Base-by-base conservation (phyloP, 2,329 filamentous ascomycete species). In the Aspergillus bombycis region DNA sequence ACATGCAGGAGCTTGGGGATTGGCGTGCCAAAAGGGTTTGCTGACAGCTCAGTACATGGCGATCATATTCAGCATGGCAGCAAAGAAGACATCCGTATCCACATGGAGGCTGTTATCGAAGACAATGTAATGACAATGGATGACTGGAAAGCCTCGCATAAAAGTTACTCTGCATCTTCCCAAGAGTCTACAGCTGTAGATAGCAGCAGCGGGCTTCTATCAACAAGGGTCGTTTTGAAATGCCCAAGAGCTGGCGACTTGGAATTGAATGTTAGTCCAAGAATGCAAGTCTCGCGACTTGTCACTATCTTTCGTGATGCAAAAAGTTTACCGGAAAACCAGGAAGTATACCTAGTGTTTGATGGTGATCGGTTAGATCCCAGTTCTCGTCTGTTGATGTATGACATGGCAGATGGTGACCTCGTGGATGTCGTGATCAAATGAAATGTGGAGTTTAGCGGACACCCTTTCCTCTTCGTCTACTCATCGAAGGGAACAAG, bases 21-120 rank as follows among this genome's bases (percentile, higher is more conserved):
- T 53, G 79, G n/a, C 14, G 80, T 32, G 71, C 83, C 3, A 80
- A 83, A 59, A 69, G 71, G 2, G 72, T 78, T 34, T 79, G 28
- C 75, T 70, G 43, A 70, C 80, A 19, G 21, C 69, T 77, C 61
- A 75, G 78, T 46, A 73, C 74, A 59, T 69, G 70, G 72, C 26
- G 76, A 83, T 6, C 81, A 82, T 26, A 83, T 85, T 1, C 84
- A 85, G 23, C 68, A 74, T 59, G 77, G 82, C 3, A 83, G 48
- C 28, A 52, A 85, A 30, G 83, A 84, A 28, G 82, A 83, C 14
- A 78, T 82, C 9, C 85, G 85, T 59, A 84, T 96, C n/a, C 85
- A 90, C 68, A 84, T 96, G 66, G 89, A 94, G 75, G 91, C 90
- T 8, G 92, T 91, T 85, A 94, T 91, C 0, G 82, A 87, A 9